Evolutionary conservation across 441 rosid genomes (phyloP).

Genomic region (Adansonia gregorii): DNA sequence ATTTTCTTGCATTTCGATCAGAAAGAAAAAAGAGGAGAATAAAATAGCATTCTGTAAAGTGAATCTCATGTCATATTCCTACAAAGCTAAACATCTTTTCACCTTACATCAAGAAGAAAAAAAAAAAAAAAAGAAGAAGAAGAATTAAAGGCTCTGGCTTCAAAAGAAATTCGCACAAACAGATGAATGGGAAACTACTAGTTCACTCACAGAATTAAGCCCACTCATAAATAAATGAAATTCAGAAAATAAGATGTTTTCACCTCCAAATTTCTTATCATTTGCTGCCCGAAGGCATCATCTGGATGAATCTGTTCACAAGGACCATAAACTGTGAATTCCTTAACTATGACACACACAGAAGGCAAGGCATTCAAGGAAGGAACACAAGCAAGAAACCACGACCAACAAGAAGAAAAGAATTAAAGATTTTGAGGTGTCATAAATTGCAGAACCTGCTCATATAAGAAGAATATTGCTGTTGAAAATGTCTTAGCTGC

Average conservation of each 20-base stretch:
- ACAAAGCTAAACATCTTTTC: background rate
- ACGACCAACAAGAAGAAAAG: slow-evolving; percentile 15
- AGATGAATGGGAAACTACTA: slow-evolving; percentile 10
- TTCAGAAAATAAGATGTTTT: slow-evolving; percentile 24
- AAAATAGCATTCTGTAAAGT: background rate
- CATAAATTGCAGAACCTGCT: slow-evolving; percentile 64
- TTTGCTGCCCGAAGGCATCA: slow-evolving; percentile 98
- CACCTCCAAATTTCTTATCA: slow-evolving; percentile 97
- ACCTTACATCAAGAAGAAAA: slow-evolving; percentile 13
- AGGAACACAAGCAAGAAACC: background rate
- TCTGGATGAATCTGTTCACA: slow-evolving; percentile 82
- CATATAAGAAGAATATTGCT: slow-evolving; percentile 85
- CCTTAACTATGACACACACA: background rate
- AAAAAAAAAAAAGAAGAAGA: background rate
- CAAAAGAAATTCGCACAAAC: background rate
- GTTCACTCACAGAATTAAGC: slow-evolving; percentile 22
- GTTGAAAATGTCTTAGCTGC: slow-evolving; percentile 73
- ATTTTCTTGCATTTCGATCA: background rate
- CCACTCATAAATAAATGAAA: slow-evolving; percentile 21
- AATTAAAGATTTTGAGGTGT: slow-evolving; percentile 6
- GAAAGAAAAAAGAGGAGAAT: background rate
- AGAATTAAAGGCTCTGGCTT: background rate
- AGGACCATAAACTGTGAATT: slow-evolving; percentile 27
- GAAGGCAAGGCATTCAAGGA: slow-evolving; percentile 19
- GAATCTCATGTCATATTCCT: background rate